Base-by-base conservation (phyloP, 495 filamentous ascomycete genomes). In the Hyaloscypha variabilis region DNA sequence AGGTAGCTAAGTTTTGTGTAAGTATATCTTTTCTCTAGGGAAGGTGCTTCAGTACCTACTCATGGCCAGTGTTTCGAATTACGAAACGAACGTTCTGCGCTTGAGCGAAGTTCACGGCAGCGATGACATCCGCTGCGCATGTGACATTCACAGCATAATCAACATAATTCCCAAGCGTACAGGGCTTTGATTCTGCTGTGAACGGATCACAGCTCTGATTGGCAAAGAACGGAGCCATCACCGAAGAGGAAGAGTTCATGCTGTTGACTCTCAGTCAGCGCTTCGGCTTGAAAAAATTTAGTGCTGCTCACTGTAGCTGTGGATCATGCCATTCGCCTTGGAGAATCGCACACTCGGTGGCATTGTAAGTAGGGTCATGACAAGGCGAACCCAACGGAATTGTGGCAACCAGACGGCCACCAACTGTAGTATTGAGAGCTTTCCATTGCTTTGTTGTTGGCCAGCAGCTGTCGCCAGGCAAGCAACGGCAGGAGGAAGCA, bases 181-280 rank as follows among this genome's bases (percentile, higher is more conserved):
- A 92, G 6, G 80, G 75, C 53, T 73, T 80, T 10, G 67, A 67
- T 3, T 77, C 73, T n/a, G 82, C 71, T 19, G 77, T 72, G 51
- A 84, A 87, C 5, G 87, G 86, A 64, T 84, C 79, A 71, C 88
- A 91, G 54, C 77, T 81, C 28, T 79, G 72, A 69, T 84, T 85
- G 31, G 75, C 59, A 58, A 76, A 83, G 67, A 69, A 82, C 5
- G 79, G 76, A 0, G 75, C 73, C 75, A 83, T 81, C 55, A 84
- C 65, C 1, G 75, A 82, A 0, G 75, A 73, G 5, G 75, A 72
- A 4, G 66, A 68, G 39, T 53, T 55, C 63, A 65, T 60, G 26
- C 63, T 65, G 52, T n/a, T 1, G n/a, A 58, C 46, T n/a, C 19
- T 53, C 17, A 53, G 36, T 65, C 56, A 65, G 21, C 14, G 1